Evolutionary conservation across 768 basidiomycete species (phyloP).

Genomic region (Phylloporus rhodoxanthus): DNA sequence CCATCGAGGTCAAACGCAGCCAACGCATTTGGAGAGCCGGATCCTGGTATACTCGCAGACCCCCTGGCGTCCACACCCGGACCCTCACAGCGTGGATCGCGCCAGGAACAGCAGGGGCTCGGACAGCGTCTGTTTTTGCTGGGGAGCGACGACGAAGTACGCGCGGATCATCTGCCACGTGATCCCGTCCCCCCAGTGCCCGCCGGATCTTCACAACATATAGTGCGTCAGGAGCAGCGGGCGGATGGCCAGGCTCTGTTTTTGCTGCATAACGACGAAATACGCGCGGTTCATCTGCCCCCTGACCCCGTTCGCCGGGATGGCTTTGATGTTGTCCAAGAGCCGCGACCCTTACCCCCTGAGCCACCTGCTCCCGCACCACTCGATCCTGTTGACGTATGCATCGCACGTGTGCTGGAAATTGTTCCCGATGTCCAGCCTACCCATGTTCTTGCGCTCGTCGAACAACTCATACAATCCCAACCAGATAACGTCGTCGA

Average conservation of each 20-base stretch:
- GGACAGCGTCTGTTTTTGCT: constrained; percentile 34
- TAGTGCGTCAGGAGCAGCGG: neutral
- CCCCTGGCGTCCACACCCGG: constrained; percentile 2
- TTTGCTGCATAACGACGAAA: constrained; percentile 30
- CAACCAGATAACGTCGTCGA: constrained; percentile 40
- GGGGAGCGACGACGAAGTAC: constrained; percentile 33
- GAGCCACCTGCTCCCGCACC: constrained; percentile 1
- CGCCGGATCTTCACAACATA: neutral
- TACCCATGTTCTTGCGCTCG: constrained; percentile 43
- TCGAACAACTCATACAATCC: constrained; percentile 38
- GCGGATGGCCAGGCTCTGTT: neutral
- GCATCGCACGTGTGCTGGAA: constrained; percentile 52
- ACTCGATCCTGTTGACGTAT: constrained; percentile 23
- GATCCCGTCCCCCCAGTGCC: neutral
- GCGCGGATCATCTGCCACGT: neutral
- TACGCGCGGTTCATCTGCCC: neutral
- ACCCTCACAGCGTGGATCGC: constrained; percentile 10
- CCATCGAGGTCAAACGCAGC: neutral
- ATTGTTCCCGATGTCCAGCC: constrained; percentile 68
- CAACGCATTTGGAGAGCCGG: constrained; percentile 13
- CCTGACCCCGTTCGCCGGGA: neutral
- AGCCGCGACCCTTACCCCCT: neutral
- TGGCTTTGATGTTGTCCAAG: neutral
- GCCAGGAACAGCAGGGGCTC: neutral
- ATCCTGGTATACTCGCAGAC: constrained; percentile 7